These are phyloP conservation scores for Aspergillus panamensis DNA, from an alignment of 495 filamentous ascomycete genomes.

Conservation along the genomic window DNA sequence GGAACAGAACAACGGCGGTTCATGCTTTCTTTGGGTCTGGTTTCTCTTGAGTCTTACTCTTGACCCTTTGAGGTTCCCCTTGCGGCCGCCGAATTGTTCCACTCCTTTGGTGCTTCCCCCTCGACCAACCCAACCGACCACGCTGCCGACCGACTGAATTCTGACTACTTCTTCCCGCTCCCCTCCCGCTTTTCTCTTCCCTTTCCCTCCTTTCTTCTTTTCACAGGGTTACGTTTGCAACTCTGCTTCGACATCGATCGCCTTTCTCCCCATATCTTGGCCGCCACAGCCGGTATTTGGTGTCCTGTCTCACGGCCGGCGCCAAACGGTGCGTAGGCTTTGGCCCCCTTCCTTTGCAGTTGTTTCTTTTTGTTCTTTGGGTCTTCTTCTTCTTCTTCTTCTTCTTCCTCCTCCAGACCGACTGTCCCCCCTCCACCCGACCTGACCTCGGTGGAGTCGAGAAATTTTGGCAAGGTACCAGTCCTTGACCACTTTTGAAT, in stretches of 20 bases:
- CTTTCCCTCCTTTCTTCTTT: slow-evolving; percentile 6
- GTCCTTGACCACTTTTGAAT: slow-evolving; percentile 11
- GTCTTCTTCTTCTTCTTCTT: slow-evolving; percentile 19
- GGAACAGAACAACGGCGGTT: background rate
- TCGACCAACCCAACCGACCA: slow-evolving; percentile 6
- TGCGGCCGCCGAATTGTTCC: slow-evolving; percentile 20
- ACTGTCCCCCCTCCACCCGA: slow-evolving; percentile 11
- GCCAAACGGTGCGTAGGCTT: slow-evolving; percentile 56
- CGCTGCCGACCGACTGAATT: background rate
- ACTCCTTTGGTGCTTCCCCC: slow-evolving; percentile 4
- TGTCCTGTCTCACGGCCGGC: slow-evolving; percentile 56
- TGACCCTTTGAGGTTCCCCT: slow-evolving; percentile 18
- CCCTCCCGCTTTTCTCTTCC: slow-evolving; percentile 18
- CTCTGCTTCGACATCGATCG: slow-evolving; percentile 39
- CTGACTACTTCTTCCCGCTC: slow-evolving; percentile 22
- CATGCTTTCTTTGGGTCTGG: background rate
- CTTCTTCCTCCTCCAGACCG: slow-evolving; percentile 19
- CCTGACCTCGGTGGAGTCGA: slow-evolving; percentile 12
- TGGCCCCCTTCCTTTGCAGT: slow-evolving; percentile 37
- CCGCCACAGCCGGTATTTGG: slow-evolving; percentile 54
- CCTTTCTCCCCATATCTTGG: slow-evolving; percentile 39
- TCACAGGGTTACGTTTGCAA: slow-evolving; percentile 26
- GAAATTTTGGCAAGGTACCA: slow-evolving; percentile 8
- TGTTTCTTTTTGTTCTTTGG: slow-evolving; percentile 24
- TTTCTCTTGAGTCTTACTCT: no score